Conservation (phyloP, 2,329 filamentous ascomycete species). For the Xylaria digitata region DNA sequence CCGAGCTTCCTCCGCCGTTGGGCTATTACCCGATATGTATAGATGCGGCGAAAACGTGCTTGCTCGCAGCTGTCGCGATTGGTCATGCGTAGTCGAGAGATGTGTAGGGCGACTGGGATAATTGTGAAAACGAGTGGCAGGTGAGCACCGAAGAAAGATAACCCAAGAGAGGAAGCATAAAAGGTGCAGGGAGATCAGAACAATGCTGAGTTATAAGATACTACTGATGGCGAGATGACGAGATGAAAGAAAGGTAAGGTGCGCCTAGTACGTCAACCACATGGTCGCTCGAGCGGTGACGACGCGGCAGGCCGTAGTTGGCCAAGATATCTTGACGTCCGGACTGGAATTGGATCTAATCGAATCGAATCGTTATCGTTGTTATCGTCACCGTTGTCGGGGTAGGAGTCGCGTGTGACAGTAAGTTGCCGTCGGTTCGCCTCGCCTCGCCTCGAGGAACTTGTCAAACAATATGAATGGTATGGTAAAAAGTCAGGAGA, state of each 20-base stretch:
- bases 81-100: constrained; percentile 3
- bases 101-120: constrained; percentile 10
- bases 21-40: constrained; percentile 11
- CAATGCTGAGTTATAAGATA: constrained; percentile 4
- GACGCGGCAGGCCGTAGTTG: constrained; percentile 20
- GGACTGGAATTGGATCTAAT: not conserved
- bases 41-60: constrained; percentile 13
- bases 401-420: constrained; percentile 9
- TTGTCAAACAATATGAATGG: constrained; percentile 11
- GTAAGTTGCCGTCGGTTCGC: constrained; percentile 18
- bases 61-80: constrained; percentile 20
- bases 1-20: constrained; percentile 8
- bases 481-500: constrained; percentile 21
- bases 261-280: constrained; percentile 28
- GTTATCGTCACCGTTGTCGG: constrained; percentile 5
- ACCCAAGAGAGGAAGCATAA: not conserved
- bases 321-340: constrained; percentile 7
- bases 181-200: constrained; percentile 12
- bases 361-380: constrained; percentile 12
- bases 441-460: constrained; percentile 9
- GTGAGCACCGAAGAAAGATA: constrained; percentile 13
- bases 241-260: constrained; percentile 17
- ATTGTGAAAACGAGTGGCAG: constrained; percentile 28
- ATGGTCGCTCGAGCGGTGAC: constrained; percentile 24
- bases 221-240: constrained; percentile 3